phyloP scores from a whole-genome alignment of 345 rosid genomes.

The Combretum micranthum region DNA sequence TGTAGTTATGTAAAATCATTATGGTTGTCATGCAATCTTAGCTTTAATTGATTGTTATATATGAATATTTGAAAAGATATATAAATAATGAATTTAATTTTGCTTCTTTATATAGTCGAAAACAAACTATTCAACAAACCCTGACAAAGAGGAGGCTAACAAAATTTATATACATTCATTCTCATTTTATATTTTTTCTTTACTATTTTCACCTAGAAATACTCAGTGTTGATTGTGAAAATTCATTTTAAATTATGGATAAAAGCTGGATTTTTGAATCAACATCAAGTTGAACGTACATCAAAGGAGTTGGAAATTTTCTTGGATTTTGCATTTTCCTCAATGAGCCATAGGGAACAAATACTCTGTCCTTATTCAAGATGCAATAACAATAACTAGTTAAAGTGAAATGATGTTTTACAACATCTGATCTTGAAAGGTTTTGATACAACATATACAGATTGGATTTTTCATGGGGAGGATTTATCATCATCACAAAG shows the following conservation, averaged over 20 bases:
- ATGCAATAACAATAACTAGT: background rate
- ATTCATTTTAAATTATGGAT: background rate
- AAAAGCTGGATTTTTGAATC: background rate
- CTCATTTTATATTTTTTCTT: too few relatives aligned
- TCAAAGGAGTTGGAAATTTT: slow-evolving; percentile 1
- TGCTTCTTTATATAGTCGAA: too few relatives aligned
- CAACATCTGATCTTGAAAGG: background rate
- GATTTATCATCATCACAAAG: background rate
- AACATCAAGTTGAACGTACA: background rate
- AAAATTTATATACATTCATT: too few relatives aligned
- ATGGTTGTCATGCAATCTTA: too few relatives aligned
- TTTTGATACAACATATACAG: background rate
- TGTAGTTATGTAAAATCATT: too few relatives aligned
- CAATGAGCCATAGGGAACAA: background rate
- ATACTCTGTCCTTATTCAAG: background rate
- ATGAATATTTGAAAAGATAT: too few relatives aligned
- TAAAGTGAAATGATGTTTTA: background rate
- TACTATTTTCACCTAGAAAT: too few relatives aligned
- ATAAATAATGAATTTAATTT: too few relatives aligned
- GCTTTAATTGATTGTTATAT: too few relatives aligned
- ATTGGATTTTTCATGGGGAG: background rate
- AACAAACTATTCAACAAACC: too few relatives aligned
- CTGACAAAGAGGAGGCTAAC: too few relatives aligned
- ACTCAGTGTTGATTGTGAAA: too few relatives aligned
- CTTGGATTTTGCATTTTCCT: background rate